Evolutionary conservation across 2,329 filamentous ascomycete species (phyloP).

Genomic region (Pseudocercospora crystallina): DNA sequence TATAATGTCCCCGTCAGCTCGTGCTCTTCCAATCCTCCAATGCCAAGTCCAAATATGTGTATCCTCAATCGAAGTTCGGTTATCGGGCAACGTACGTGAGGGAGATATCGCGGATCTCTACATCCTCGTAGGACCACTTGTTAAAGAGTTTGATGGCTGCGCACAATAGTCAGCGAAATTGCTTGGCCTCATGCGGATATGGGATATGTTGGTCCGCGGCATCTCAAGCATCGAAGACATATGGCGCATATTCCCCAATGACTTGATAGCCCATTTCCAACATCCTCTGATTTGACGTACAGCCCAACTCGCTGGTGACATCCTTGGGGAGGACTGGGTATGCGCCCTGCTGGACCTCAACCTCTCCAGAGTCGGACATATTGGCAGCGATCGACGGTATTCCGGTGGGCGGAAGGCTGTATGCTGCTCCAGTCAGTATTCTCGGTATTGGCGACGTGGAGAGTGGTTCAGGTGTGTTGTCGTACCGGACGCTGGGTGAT

Average conservation of each 20-base stretch:
- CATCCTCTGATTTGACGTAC: slow-evolving; percentile 20
- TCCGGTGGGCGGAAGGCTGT: too few relatives aligned
- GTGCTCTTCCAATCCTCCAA: slow-evolving; percentile 21
- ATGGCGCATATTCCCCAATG: too few relatives aligned
- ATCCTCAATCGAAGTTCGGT: background rate
- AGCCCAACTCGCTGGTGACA: slow-evolving; percentile 82
- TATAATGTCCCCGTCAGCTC: slow-evolving; percentile 45
- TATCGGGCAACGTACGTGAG: slow-evolving; percentile 74
- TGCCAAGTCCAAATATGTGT: too few relatives aligned
- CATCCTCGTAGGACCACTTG: slow-evolving; percentile 98
- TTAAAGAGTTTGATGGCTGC: slow-evolving; percentile 82
- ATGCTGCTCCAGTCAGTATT: too few relatives aligned
- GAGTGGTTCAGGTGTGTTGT: too few relatives aligned
- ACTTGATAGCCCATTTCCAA: too few relatives aligned
- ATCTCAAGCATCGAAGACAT: too few relatives aligned
- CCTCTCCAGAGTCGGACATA: slow-evolving; percentile 93
- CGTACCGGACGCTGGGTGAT: too few relatives aligned
- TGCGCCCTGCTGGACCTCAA: slow-evolving; percentile 87
- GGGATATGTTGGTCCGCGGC: too few relatives aligned
- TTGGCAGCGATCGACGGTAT: slow-evolving; percentile 38
- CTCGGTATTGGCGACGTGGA: too few relatives aligned
- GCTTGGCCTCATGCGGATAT: too few relatives aligned
- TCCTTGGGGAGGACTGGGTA: slow-evolving; percentile 90
- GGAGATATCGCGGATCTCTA: slow-evolving; percentile 99
- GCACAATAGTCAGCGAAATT: too few relatives aligned